Conservation (phyloP, 2,329 filamentous ascomycete genomes). For the Aspergillus proliferans region DNA sequence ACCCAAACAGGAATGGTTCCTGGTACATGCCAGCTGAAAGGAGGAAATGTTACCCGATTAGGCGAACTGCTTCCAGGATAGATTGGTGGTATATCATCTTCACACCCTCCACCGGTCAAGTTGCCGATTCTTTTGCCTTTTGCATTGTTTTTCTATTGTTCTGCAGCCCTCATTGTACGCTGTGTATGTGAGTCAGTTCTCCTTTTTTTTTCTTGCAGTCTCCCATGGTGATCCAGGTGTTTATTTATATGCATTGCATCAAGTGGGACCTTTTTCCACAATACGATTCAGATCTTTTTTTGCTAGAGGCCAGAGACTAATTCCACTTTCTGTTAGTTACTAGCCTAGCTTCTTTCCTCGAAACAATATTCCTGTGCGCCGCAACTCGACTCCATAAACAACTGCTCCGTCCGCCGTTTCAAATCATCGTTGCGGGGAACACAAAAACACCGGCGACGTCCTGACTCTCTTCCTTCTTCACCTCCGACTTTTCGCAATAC, state of each 20-base stretch:
- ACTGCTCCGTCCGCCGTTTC: background rate
- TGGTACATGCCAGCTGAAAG: background rate
- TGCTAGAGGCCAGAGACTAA: background rate
- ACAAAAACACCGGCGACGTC: background rate
- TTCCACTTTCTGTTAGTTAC: background rate
- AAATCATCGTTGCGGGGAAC: conserved; percentile 4
- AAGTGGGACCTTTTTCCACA: background rate
- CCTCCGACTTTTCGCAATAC: background rate
- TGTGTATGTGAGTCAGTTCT: background rate
- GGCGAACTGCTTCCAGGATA: background rate
- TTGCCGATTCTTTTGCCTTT: background rate
- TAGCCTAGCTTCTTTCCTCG: background rate
- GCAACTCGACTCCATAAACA: background rate
- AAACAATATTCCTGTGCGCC: background rate
- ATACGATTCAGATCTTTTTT: background rate
- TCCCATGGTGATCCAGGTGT: conserved; percentile 2
- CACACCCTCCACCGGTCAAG: background rate
- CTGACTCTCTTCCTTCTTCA: background rate
- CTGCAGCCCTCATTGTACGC: background rate
- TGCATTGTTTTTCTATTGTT: background rate
- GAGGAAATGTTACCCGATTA: background rate
- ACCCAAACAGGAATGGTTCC: background rate
- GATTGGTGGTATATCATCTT: background rate
- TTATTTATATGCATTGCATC: conserved; percentile 4
- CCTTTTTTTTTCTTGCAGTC: background rate